These are phyloP conservation scores for Calophaca sinica DNA, from an alignment of 306 rosid species.

Conservation along the genomic window DNA sequence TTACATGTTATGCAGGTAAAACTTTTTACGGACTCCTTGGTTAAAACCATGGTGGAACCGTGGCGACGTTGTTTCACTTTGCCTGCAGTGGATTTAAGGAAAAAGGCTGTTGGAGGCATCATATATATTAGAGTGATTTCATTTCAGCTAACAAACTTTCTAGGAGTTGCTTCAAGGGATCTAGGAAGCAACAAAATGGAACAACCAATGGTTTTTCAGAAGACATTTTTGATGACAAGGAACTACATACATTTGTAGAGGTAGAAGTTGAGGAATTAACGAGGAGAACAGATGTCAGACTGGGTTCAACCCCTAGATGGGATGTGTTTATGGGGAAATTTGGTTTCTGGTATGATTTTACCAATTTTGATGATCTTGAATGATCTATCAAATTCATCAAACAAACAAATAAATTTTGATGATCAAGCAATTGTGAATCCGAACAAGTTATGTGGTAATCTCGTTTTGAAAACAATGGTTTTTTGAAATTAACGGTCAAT, in stretches of 20 bases:
- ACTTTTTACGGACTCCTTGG: constrained; percentile 74
- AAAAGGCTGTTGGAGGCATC: constrained; percentile 86
- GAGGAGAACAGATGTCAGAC: constrained; percentile 70
- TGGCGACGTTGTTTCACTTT: constrained; percentile 85
- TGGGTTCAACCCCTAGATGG: constrained; percentile 88
- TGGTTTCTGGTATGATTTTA: too few relatives aligned
- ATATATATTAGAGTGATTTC: constrained; percentile 78
- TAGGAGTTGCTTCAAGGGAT: constrained; percentile 67
- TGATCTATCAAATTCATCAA: too few relatives aligned
- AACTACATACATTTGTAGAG: constrained; percentile 88
- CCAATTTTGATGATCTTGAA: too few relatives aligned
- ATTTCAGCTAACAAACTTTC: constrained; percentile 83
- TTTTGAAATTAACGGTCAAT: too few relatives aligned
- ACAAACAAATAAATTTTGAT: too few relatives aligned
- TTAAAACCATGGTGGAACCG: constrained; percentile 98
- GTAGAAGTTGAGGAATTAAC: constrained; percentile 84
- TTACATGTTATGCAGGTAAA: constrained; percentile 68
- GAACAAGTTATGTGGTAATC: too few relatives aligned
- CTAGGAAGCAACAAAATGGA: constrained; percentile 60
- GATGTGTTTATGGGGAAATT: too few relatives aligned
- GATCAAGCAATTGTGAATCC: too few relatives aligned
- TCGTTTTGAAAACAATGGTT: too few relatives aligned
- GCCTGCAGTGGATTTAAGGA: constrained; percentile 79
- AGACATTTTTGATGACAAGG: constrained; percentile 62
- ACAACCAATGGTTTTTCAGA: constrained; percentile 58